phyloP scores from a whole-genome alignment of 2,329 filamentous ascomycete species.

The Neoscytalidium dimidiatum region DNA sequence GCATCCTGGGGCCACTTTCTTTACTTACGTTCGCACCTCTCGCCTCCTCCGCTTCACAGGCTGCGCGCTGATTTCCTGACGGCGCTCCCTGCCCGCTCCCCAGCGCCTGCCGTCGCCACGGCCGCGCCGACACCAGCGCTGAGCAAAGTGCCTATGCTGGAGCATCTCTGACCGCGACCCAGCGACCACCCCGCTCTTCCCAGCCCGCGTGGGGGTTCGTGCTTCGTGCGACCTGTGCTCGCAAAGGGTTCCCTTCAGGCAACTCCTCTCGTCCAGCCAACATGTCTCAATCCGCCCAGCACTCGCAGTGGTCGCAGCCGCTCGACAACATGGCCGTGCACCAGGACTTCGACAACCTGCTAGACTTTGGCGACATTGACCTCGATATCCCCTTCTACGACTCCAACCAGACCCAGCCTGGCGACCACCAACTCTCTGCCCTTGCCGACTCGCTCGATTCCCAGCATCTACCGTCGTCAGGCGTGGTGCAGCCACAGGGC shows the following conservation, averaged over 20 bases:
- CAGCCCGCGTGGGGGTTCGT: conserved; percentile 16
- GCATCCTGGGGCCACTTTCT: conserved; percentile 2
- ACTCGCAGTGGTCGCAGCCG: conserved; percentile 44
- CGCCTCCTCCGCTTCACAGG: conserved; percentile 1
- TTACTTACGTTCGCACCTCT: background rate
- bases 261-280: background rate
- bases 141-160: conserved; percentile 2
- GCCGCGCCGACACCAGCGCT: background rate
- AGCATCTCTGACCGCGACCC: background rate
- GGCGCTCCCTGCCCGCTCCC: background rate
- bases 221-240: conserved; percentile 18
- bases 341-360: conserved; percentile 44
- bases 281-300: conserved; percentile 24
- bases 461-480: conserved; percentile 17
- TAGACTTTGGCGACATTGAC: conserved; percentile 41
- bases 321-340: conserved; percentile 46
- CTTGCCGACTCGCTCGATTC: conserved; percentile 31
- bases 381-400: conserved; percentile 34
- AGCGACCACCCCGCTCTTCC: conserved; percentile 4
- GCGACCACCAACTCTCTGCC: conserved; percentile 32
- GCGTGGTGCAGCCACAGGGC: conserved; percentile 35
- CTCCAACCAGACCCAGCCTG: conserved; percentile 25
- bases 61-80: background rate
- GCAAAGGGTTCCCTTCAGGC: background rate
- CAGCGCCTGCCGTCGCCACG: background rate